Evolutionary conservation across 2,329 filamentous ascomycete species (phyloP).

Genomic region (Curvularia hawaiiensis): DNA sequence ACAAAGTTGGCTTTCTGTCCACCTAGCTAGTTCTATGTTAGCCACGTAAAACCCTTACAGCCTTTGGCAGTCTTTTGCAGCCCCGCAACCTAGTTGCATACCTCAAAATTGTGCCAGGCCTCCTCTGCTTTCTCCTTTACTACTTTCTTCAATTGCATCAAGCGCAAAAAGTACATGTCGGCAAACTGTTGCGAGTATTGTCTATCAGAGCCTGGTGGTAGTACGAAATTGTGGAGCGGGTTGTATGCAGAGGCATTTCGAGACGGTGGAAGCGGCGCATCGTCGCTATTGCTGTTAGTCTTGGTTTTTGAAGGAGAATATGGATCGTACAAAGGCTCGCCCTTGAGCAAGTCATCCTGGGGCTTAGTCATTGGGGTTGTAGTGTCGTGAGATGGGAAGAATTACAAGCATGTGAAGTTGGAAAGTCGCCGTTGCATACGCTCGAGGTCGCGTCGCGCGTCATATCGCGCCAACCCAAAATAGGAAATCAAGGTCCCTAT

Average conservation of each 20-base stretch:
- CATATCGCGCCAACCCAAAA: constrained; percentile 26
- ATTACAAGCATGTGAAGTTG: constrained; percentile 9
- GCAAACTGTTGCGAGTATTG: constrained; percentile 95
- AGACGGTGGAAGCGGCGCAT: constrained; percentile 28
- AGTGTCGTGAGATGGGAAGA: not conserved
- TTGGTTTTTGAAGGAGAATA: not conserved
- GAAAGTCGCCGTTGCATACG: constrained; percentile 15
- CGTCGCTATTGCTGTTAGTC: constrained; percentile 31
- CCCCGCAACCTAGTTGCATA: constrained; percentile 37
- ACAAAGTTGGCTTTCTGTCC: constrained; percentile 77
- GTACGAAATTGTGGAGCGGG: constrained; percentile 73
- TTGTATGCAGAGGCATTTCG: constrained; percentile 66
- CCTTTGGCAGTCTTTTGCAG: not conserved
- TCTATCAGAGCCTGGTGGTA: constrained; percentile 66
- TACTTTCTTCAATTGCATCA: constrained; percentile 83
- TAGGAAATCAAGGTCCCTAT: constrained; percentile 20
- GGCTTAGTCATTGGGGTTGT: constrained; percentile 20
- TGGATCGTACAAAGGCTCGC: constrained; percentile 37
- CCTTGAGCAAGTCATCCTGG: constrained; percentile 34
- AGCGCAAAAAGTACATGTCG: constrained; percentile 95
- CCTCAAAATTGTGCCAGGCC: constrained; percentile 76
- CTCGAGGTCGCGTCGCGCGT: constrained; percentile 27
- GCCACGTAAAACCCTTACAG: constrained; percentile 4
- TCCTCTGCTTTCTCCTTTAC: constrained; percentile 76
- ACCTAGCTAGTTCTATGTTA: constrained; percentile 58